Percentiles rank a stretch among this genome's conserved stretches.
Evolutionary conservation across 2,329 filamentous ascomycete genomes (phyloP).

Genomic region (Dichotomopilus funicola): DNA sequence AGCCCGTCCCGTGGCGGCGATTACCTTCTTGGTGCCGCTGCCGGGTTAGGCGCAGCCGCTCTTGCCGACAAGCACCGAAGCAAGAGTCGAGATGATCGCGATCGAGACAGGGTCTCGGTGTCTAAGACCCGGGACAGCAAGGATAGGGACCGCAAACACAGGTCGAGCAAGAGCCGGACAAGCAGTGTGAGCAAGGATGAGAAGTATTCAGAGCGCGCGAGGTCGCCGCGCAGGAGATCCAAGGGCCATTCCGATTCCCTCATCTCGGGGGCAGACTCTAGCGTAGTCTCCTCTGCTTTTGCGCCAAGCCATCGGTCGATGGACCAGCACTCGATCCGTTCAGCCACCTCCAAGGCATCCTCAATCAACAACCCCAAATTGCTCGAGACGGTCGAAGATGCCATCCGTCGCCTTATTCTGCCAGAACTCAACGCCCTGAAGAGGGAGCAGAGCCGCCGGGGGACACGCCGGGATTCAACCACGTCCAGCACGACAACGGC

Average conservation of each 20-base stretch:
- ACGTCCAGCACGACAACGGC: conserved; percentile 49
- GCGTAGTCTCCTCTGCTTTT: conserved; percentile 47
- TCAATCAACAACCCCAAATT: conserved; percentile 90
- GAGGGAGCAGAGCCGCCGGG: conserved; percentile 75
- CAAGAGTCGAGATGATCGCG: conserved; percentile 39
- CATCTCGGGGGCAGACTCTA: conserved; percentile 49
- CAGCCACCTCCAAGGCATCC: conserved; percentile 48
- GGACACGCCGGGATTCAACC: conserved; percentile 61
- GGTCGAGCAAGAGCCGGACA: conserved; percentile 43
- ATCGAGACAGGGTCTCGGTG: conserved; percentile 29
- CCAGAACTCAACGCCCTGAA: conserved; percentile 90
- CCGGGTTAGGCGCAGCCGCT: conserved; percentile 34
- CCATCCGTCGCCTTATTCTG: conserved; percentile 80
- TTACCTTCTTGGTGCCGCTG: conserved; percentile 34
- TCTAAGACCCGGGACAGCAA: conserved; percentile 32
- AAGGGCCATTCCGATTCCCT: conserved; percentile 47
- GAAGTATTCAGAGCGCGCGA: conserved; percentile 39
- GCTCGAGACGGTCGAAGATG: conserved; percentile 86
- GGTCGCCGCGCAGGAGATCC: conserved; percentile 43
- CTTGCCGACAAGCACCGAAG: conserved; percentile 38
- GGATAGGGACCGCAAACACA: conserved; percentile 43
- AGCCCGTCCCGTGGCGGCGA: conserved; percentile 38
- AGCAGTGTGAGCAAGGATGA: conserved; percentile 47
- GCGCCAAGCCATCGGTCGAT: conserved; percentile 50
- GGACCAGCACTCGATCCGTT: conserved; percentile 48